Evolutionary conservation across 140 eudicot genomes (phyloP), one percentile per base, ranked within the genome.

Genomic region (Flaveria floridana): DNA sequence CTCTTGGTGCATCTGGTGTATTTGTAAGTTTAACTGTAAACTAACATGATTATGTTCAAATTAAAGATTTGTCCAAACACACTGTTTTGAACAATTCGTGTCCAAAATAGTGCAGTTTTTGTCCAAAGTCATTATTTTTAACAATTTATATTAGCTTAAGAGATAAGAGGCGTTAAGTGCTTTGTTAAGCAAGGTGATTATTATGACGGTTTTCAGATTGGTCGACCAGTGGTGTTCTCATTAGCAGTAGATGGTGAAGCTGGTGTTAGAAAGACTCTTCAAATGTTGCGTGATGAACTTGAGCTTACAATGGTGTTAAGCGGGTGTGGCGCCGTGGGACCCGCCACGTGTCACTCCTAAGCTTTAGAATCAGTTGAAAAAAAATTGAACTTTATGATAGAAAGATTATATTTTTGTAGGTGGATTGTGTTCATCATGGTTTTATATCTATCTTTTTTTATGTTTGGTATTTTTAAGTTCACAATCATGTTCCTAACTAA

Each of bases 1-100:
- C 98, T 47, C 94, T 93, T 19, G 98, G 98, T 61, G 98, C 98
- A 30, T 80, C 96, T 0, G 97, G 96, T n/a, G 84, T 93, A 41
- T 88, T 93, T 76, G 98, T 92, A 86, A 92, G 96, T 68, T 10
- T 67, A n/a, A 65, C 50, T 82, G 13, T 19, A 71, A 55, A 64
- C 30, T 42, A 46, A n/a, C 56, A 19, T 78, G 30, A 28, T 28
- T 28, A 28, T 28, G 37, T 28, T 28, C 37, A 28, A 28, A 3
- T 28, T 28, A 28, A 28, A 28, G 37, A 28, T 28, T 28, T 28
- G 37, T 28, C 5, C 37, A 28, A 28, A 28, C 37, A 28, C 4
- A 28, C 37, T 28, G 3, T 28, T 28, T 28, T 28, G 37, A 28
- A 3, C 37, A 28, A 3, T 28, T 28, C 5, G 37, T 28, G 37